Percentiles rank a stretch among this genome's conserved stretches.
Evolutionary conservation across 371 early-diverging fungal species (phyloP).

Genomic region (Mortierella sp.): DNA sequence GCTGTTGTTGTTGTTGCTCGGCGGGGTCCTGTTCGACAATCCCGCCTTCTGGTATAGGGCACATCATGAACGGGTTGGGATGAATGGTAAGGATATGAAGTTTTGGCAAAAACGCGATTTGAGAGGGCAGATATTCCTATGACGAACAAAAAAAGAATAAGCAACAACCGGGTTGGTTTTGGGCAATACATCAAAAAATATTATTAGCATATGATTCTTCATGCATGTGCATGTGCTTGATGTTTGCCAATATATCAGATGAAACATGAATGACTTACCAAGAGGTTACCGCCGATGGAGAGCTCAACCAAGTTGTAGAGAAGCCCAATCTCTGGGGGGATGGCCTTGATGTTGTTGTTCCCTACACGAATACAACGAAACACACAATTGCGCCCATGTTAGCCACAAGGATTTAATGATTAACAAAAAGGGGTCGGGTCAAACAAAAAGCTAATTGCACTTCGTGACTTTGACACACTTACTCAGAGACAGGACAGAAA

Average conservation of each 20-base stretch:
- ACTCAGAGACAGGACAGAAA: slow-evolving; percentile 71
- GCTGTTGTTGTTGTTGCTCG: not conserved
- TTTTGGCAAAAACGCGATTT: slow-evolving; percentile 40
- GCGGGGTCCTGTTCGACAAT: not conserved
- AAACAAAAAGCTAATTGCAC: not conserved
- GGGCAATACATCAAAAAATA: not conserved
- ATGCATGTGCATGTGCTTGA: not conserved
- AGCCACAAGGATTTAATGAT: not conserved
- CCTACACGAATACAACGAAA: slow-evolving; percentile 46
- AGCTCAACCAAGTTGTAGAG: slow-evolving; percentile 69
- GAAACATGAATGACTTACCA: slow-evolving; percentile 53
- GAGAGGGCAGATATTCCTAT: slow-evolving; percentile 43
- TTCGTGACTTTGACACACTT: slow-evolving; percentile 23
- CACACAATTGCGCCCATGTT: not conserved
- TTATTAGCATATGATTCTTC: not conserved
- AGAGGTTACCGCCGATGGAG: slow-evolving; percentile 68
- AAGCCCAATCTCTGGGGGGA: slow-evolving; percentile 71
- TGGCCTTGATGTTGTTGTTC: slow-evolving; percentile 60
- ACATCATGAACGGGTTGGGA: slow-evolving; percentile 42
- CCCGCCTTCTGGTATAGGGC: slow-evolving; percentile 11
- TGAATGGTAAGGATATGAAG: slow-evolving; percentile 49
- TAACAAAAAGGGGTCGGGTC: not conserved
- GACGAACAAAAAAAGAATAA: not conserved
- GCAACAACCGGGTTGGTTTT: no score
- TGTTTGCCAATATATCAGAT: not conserved